Evolutionary conservation across 176 grass and related monocot genomes (phyloP), one percentile per base, ranked within the genome.

Genomic region (Aegilops bicornis): DNA sequence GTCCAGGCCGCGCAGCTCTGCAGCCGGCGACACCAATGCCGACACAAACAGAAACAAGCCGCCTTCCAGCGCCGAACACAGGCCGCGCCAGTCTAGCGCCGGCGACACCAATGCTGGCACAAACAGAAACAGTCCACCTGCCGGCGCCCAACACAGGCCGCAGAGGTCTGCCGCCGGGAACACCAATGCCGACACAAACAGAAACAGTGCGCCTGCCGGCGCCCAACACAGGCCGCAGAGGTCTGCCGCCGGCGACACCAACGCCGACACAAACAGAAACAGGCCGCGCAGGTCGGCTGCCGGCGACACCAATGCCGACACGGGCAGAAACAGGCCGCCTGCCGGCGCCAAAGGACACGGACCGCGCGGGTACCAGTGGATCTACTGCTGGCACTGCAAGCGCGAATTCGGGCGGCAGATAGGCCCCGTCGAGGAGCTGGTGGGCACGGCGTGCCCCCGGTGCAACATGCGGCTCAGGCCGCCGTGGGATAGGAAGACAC

Each of bases 301-400:
- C 10, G 22, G 10, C 20, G 19, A 13, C 36, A 17, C 10, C 8
- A 10, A n/a, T 10, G 33, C 68, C 10, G 32, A 39, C 19, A 39
- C 22, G 7, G 19, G 7, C 54, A 58, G 54, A 1, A 20, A 20
- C 8, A 62, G 59, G 59, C 59, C 17, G 8, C 22, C 59, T 62
- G 22, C 59, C 59, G 59, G 8, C 59, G 59, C 19, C 22, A 19
- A 10, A 8, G 19, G 20, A 72, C 0, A 72, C 20, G 37, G 35
- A 4, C 35, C n/a, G 22, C 22, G 70, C 37, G 42, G 11, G 11
- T 23, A 73, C 70, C 16, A 7, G 37, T 22, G 6, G 70, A 25
- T 73, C n/a, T 73, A 45, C 70, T 73, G 70, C 39, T 73, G 70
- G 70, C 22, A 45, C 37, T 72, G 37, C 70, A 73, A 73, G n/a